Evolutionary conservation across 108 stramenopile species (phyloP).

Genomic region (Skeletonema menzelii): DNA sequence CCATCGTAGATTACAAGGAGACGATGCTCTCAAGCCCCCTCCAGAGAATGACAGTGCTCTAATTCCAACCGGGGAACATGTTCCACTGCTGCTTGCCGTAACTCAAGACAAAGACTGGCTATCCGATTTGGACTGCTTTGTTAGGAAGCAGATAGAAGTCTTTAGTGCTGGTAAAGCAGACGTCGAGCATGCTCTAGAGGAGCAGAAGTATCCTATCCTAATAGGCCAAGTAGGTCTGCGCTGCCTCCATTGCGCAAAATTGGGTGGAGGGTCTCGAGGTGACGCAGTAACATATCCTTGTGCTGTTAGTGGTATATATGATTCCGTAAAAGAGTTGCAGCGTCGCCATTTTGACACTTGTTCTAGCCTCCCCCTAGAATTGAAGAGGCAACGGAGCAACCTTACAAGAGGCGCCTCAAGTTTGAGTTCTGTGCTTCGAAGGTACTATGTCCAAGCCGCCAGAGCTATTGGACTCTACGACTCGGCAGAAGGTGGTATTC

Average conservation of each 20-base stretch:
- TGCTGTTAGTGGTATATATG: slow-evolving; percentile 77
- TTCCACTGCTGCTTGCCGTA: slow-evolving; percentile 68
- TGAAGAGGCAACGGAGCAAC: slow-evolving; percentile 39
- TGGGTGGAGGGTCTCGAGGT: slow-evolving; percentile 33
- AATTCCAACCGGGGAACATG: neutral
- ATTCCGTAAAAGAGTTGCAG: slow-evolving; percentile 82
- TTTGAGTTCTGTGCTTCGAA: slow-evolving; percentile 75
- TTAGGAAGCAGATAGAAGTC: slow-evolving; percentile 78
- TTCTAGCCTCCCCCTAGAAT: slow-evolving; percentile 50
- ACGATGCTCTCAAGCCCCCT: no score
- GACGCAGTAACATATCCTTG: slow-evolving; percentile 74
- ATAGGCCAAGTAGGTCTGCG: slow-evolving; percentile 82
- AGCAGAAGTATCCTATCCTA: slow-evolving; percentile 53
- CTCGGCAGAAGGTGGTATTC: slow-evolving; percentile 63
- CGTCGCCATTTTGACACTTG: slow-evolving; percentile 77
- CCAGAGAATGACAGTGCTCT: neutral
- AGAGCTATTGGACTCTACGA: slow-evolving; percentile 77
- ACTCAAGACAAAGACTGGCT: slow-evolving; percentile 88
- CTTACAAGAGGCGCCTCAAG: slow-evolving; percentile 62
- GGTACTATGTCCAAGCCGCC: slow-evolving; percentile 80
- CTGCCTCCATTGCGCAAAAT: slow-evolving; percentile 73
- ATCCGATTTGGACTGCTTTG: slow-evolving; percentile 78
- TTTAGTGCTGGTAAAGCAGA: slow-evolving; percentile 70
- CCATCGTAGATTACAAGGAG: neutral
- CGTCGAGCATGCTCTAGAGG: slow-evolving; percentile 53